A percentile compares a stretch with the other conserved stretches of the same genome.
Evolutionary conservation across 345 rosid species (phyloP).

Genomic region (Hypericum androsaemum): DNA sequence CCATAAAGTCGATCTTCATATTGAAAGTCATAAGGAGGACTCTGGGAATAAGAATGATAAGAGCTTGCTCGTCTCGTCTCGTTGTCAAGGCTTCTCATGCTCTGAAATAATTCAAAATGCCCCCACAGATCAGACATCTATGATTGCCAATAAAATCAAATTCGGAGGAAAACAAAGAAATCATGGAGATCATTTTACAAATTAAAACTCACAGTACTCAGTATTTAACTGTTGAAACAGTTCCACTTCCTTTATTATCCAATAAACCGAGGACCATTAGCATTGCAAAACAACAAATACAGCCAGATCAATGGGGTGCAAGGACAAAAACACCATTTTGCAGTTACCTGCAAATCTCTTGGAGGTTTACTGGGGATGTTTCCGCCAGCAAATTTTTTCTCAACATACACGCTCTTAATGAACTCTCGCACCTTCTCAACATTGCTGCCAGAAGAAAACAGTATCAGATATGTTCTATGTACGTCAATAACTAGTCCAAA

Average conservation of each 20-base stretch:
- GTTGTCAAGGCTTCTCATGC: constrained; percentile 43
- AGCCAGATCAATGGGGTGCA: no score
- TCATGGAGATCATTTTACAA: no score
- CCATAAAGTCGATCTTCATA: constrained; percentile 88
- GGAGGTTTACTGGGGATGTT: constrained; percentile 59
- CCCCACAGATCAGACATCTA: no score
- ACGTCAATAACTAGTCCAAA: no score
- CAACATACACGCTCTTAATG: constrained; percentile 74
- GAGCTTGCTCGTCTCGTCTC: constrained; percentile 82
- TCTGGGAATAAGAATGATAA: constrained; percentile 93
- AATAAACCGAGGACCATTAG: no score
- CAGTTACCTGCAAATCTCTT: constrained; percentile 57
- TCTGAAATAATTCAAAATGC: constrained; percentile 56
- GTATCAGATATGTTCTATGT: constrained; percentile 4
- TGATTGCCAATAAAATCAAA: no score
- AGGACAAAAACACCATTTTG: no score
- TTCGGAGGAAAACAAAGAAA: no score
- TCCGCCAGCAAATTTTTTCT: constrained; percentile 69
- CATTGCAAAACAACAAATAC: no score
- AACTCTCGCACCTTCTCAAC: constrained; percentile 67
- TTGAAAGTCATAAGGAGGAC: constrained; percentile 97
- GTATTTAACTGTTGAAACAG: no score
- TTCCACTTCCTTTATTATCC: no score
- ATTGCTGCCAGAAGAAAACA: constrained; percentile 45
- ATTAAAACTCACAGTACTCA: no score